phyloP scores from a whole-genome alignment of 2,329 filamentous ascomycete genomes.

The Nannizziopsis barbatae region DNA sequence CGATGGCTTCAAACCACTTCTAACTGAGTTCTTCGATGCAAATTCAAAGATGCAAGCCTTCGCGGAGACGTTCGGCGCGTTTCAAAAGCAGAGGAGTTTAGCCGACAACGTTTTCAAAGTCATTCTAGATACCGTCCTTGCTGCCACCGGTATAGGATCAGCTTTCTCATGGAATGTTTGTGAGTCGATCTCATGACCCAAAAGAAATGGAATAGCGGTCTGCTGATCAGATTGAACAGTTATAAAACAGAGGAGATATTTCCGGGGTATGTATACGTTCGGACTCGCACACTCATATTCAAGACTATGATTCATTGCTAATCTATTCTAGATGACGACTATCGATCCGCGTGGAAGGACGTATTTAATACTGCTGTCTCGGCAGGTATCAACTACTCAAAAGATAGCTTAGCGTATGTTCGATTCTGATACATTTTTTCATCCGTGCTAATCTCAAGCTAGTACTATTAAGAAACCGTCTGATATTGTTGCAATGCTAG shows the following conservation, averaged over 20 bases:
- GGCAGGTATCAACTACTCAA: neutral
- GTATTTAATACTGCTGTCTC: constrained; percentile 4
- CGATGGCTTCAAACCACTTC: neutral
- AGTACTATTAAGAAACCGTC: neutral
- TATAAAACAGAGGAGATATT: neutral
- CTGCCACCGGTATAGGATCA: constrained; percentile 3
- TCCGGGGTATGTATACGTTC: neutral
- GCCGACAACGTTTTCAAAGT: neutral
- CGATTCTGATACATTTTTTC: neutral
- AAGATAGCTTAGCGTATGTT: constrained; percentile 7
- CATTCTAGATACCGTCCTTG: neutral
- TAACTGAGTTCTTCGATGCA: neutral
- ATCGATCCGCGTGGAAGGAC: constrained; percentile 4
- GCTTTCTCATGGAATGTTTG: constrained; percentile 7
- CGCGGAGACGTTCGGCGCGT: neutral
- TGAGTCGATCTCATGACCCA: neutral
- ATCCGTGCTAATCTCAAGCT: neutral
- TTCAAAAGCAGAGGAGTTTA: neutral
- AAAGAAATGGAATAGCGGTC: neutral
- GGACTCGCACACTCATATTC: too few species aligned
- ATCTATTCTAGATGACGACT: constrained; percentile 3
- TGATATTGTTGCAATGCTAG: constrained; percentile 1
- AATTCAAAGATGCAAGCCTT: constrained; percentile 2
- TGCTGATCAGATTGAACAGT: neutral
- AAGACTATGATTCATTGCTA: neutral